These are phyloP conservation scores for Quercus glauca DNA, from an alignment of 306 rosid species.

Conservation along the genomic window DNA sequence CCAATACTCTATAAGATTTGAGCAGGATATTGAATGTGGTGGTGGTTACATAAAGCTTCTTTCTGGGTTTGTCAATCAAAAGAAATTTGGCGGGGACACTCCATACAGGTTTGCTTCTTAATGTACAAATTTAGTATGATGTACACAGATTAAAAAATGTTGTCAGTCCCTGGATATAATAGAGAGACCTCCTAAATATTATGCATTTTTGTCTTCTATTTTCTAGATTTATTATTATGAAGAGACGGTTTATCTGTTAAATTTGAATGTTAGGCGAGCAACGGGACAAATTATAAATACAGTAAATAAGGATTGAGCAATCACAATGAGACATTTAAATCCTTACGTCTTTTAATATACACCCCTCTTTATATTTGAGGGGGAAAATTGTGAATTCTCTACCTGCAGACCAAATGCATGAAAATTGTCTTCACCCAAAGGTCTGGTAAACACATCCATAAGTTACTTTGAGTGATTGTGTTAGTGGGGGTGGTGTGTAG, in stretches of 20 bases:
- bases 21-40: slow-evolving; percentile 97
- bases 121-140: background rate
- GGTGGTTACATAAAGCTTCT: slow-evolving; percentile 95
- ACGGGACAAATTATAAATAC: background rate
- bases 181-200: background rate
- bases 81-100: slow-evolving; percentile 96
- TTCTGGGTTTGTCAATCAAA: slow-evolving; percentile 95
- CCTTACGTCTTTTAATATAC: background rate
- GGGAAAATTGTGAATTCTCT: background rate
- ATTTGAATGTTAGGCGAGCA: background rate
- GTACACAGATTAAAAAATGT: slow-evolving; percentile 9
- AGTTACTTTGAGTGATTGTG: background rate
- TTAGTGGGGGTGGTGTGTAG: background rate
- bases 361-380: background rate
- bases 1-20: slow-evolving; percentile 85
- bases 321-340: background rate
- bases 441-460: background rate
- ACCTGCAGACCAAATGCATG: background rate
- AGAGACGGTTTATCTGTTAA: background rate
- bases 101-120: slow-evolving; percentile 74
- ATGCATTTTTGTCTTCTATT: background rate
- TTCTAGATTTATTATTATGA: background rate
- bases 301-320: background rate
- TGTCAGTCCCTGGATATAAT: background rate
- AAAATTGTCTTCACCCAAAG: background rate